phyloP scores from a whole-genome alignment of 441 rosid species.

The Isatis lusitanica region DNA sequence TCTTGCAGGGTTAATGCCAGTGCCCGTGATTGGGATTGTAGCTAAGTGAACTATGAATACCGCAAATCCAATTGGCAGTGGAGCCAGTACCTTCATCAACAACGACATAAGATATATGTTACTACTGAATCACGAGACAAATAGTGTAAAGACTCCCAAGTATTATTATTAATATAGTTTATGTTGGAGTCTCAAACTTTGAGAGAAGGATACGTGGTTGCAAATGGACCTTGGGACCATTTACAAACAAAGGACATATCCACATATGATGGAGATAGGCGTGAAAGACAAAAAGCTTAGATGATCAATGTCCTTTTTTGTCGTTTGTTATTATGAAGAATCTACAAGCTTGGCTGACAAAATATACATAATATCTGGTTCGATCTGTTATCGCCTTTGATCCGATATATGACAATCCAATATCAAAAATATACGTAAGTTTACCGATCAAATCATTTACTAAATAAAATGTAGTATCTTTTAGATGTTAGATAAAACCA shows the following conservation, averaged over 20 bases:
- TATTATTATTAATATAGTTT: neutral
- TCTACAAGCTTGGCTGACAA: constrained; percentile 5
- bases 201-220: constrained; percentile 27
- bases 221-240: constrained; percentile 24
- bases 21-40: constrained; percentile 87
- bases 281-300: constrained; percentile 11
- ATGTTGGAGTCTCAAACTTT: neutral
- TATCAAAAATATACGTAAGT: neutral
- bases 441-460: neutral
- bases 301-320: neutral
- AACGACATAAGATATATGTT: constrained; percentile 1
- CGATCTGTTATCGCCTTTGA: neutral
- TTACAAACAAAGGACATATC: neutral
- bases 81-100: constrained; percentile 74
- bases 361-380: neutral
- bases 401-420: neutral
- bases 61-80: constrained; percentile 89
- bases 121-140: constrained; percentile 10
- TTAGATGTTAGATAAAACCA: neutral
- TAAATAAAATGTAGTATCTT: neutral
- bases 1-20: constrained; percentile 93
- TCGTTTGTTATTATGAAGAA: constrained; percentile 18
- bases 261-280: constrained; percentile 17
- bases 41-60: constrained; percentile 92
- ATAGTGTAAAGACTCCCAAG: constrained; percentile 5